Conservation (phyloP, 352 stramenopile genomes). For the Phytopythium chamaehyphon region DNA sequence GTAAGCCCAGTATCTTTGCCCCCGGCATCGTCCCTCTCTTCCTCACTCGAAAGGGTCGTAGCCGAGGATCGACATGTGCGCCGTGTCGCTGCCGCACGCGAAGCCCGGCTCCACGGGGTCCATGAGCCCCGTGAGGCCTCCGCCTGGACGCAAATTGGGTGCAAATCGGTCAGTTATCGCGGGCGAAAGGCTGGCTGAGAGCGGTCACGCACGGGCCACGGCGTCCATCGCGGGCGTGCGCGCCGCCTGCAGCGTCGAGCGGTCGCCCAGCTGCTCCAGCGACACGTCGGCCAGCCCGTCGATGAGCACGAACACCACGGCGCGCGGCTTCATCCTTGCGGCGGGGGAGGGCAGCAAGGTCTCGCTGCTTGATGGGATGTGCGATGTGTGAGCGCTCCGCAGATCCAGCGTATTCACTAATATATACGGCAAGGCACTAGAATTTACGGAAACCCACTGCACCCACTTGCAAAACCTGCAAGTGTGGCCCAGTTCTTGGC, state of each 20-base stretch:
- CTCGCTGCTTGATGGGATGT: no score
- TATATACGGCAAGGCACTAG: no score
- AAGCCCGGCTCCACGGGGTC: slow-evolving; percentile 82
- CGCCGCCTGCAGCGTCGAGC: slow-evolving; percentile 65
- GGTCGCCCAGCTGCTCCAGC: slow-evolving; percentile 42
- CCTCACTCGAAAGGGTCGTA: slow-evolving; percentile 80
- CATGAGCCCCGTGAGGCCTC: slow-evolving; percentile 78
- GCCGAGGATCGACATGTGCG: slow-evolving; percentile 88
- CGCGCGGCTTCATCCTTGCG: slow-evolving; percentile 45
- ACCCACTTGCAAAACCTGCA: no score
- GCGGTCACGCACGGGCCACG: slow-evolving; percentile 54
- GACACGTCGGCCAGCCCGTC: slow-evolving; percentile 80
- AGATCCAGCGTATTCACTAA: no score
- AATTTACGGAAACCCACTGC: no score
- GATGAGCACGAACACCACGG: slow-evolving; percentile 85
- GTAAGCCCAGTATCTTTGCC: slow-evolving; percentile 1
- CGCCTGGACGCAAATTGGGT: slow-evolving; percentile 22
- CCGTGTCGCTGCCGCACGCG: slow-evolving; percentile 83
- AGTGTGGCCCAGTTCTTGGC: no score
- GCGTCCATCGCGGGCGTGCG: slow-evolving; percentile 81
- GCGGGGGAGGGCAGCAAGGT: not conserved
- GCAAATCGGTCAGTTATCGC: not conserved
- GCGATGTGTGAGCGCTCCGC: no score
- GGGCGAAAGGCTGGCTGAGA: not conserved
- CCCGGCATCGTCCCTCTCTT: not conserved